phyloP scores from a whole-genome alignment of 768 basidiomycete species.

The Dentipellis fragilis region DNA sequence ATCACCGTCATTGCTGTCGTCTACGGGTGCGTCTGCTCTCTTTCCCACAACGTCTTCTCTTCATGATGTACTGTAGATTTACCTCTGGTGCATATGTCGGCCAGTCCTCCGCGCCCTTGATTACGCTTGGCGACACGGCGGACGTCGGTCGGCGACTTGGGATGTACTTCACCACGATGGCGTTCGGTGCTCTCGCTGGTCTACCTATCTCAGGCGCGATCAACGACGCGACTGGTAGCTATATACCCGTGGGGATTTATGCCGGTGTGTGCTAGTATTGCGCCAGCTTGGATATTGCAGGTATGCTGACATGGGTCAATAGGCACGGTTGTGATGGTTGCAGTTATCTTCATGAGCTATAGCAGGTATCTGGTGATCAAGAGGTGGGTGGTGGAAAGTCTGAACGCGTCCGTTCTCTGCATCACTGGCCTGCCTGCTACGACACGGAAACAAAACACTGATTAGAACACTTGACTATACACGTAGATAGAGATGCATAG shows the following conservation, averaged over 20 bases:
- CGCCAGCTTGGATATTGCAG: not conserved
- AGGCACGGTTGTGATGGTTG: not conserved
- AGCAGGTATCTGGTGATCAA: not conserved
- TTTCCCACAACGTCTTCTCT: not conserved
- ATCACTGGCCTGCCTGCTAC: too few relatives aligned
- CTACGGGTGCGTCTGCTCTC: slow-evolving; percentile 45
- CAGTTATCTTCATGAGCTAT: not conserved
- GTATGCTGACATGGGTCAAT: not conserved
- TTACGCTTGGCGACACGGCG: slow-evolving; percentile 46
- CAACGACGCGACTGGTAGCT: slow-evolving; percentile 39
- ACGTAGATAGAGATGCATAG: too few relatives aligned
- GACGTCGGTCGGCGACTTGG: slow-evolving; percentile 61
- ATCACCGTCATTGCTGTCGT: slow-evolving; percentile 40
- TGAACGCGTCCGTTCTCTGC: too few relatives aligned
- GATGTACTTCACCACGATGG: slow-evolving; percentile 49
- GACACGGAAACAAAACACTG: too few relatives aligned
- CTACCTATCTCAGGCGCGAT: slow-evolving; percentile 72
- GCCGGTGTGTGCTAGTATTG: slow-evolving; percentile 26
- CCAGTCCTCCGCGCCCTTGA: slow-evolving; percentile 44
- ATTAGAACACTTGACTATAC: too few relatives aligned
- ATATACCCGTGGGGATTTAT: slow-evolving; percentile 42
- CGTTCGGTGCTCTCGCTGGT: slow-evolving; percentile 55
- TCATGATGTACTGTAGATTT: slow-evolving; percentile 29
- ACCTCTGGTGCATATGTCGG: slow-evolving; percentile 53
- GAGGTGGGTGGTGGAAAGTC: not conserved